Evolutionary conservation across 192 early-diverging fungal species (phyloP).

Genomic region (Mortierella alpina): DNA sequence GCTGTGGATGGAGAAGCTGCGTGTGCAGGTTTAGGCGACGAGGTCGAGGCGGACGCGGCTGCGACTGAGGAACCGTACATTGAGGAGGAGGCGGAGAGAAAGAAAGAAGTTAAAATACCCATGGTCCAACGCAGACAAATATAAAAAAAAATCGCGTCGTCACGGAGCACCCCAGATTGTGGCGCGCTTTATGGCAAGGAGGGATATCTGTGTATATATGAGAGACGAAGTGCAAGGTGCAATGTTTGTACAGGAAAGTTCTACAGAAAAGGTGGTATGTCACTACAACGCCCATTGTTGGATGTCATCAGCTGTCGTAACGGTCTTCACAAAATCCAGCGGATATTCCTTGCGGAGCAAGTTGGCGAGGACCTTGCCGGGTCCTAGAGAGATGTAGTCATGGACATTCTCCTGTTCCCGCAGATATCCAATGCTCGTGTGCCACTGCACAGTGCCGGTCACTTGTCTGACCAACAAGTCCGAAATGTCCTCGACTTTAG

Average conservation of each 20-base stretch:
- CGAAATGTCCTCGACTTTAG: slow-evolving; percentile 67
- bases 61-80: slow-evolving; percentile 34
- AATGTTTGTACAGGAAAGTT: not conserved
- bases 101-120: not conserved
- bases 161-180: too few species aligned
- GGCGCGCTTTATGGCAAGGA: too few species aligned
- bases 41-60: slow-evolving; percentile 3
- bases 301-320: slow-evolving; percentile 45
- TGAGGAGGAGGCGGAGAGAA: not conserved
- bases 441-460: slow-evolving; percentile 90
- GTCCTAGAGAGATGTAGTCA: slow-evolving; percentile 91
- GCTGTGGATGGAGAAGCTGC: slow-evolving; percentile 1
- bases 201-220: too few species aligned
- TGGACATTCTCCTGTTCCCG: slow-evolving; percentile 71
- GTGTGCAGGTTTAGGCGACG: slow-evolving; percentile 5
- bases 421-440: slow-evolving; percentile 81
- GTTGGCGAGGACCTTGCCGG: slow-evolving; percentile 90
- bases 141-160: not conserved
- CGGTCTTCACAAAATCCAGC: slow-evolving; percentile 69
- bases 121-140: not conserved
- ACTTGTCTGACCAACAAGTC: slow-evolving; percentile 81
- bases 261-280: too few species aligned
- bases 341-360: slow-evolving; percentile 89
- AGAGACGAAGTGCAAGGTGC: not conserved
- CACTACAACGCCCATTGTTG: slow-evolving; percentile 43